Percentiles rank a stretch among this genome's conserved stretches.
Evolutionary conservation across 768 basidiomycete genomes (phyloP).

Genomic region (Tylopilus balloui): DNA sequence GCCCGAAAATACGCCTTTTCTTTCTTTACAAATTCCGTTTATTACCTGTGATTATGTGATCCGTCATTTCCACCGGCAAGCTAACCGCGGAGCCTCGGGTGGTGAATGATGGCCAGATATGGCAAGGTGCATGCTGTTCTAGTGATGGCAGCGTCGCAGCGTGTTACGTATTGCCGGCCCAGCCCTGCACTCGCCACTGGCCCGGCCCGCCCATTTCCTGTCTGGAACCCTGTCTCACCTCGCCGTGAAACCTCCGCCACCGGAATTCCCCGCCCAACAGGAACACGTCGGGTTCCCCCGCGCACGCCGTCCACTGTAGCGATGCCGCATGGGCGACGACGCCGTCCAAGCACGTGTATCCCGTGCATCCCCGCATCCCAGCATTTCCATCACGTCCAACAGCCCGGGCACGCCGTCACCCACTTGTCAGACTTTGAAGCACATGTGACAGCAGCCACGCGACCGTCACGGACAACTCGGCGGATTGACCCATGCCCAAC

Average conservation of each 20-base stretch:
- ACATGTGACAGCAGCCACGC: not conserved
- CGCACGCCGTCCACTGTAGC: not conserved
- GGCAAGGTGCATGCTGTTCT: constrained; percentile 26
- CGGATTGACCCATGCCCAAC: not conserved
- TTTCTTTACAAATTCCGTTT: constrained; percentile 29
- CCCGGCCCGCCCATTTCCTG: constrained; percentile 16
- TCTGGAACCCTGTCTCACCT: constrained; percentile 8
- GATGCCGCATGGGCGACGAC: not conserved
- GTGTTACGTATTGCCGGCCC: constrained; percentile 25
- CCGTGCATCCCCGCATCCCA: constrained; percentile 7
- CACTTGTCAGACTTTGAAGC: not conserved
- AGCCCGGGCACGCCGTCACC: not conserved
- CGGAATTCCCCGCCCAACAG: constrained; percentile 19
- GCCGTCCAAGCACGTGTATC: constrained; percentile 5
- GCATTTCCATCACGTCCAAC: no score
- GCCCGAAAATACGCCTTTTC: constrained; percentile 23
- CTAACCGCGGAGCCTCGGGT: constrained; percentile 34
- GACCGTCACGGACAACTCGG: not conserved
- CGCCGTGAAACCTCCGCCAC: constrained; percentile 24
- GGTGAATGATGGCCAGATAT: constrained; percentile 6
- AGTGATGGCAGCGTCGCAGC: constrained; percentile 18
- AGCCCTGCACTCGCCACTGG: constrained; percentile 26
- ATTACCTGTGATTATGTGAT: constrained; percentile 31
- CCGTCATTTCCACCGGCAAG: constrained; percentile 24
- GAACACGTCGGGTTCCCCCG: constrained; percentile 17